Base-by-base conservation (phyloP, 73 alveolate genomes). In the Paramecium sexaurelia region DNA sequence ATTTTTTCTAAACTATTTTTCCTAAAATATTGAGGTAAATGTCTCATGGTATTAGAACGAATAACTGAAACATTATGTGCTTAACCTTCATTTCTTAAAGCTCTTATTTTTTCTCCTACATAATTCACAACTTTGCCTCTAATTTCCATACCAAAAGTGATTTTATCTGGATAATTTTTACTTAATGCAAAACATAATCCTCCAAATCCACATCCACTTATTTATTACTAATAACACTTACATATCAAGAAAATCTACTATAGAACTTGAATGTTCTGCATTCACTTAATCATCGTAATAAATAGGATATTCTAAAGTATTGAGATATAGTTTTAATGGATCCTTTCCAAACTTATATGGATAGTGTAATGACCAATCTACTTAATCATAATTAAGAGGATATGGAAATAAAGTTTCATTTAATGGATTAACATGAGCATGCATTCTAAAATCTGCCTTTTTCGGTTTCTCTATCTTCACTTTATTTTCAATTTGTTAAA, bases 191-290 rank as follows among this genome's bases (percentile, higher is more conserved):
- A 96, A 78, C 98, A 82, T 55, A 98, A 92, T 27, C 99, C 99
- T 35, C 99, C 99, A 94, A 95, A 98, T 57, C 99, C 99, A 73
- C 99, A 98, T 6, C 99, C 99, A 15, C 98, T 93, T 93, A n/a
- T 3, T 51, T 17, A 43, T 43, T 96, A 99, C 6, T 96, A 92
- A 39, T 96, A 91, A 2, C 85, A 92, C 20, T 39, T 29, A 55
- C 51, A 87, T 83, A 57, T 85, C 89, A 69, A 85, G 78, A 92
- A 94, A 78, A 78, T 78, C 90, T 1, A 78, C 90, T 19, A 41
- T 78, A 5, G 83, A 71, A 2, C 61, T 19, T 43, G 47, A 41
- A 11, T 27, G 40, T 8, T 39, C 47, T 10, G 89, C 35, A 32
- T 68, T 61, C 3, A 41, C 91, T 40, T 37, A 69, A 5, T 88